phyloP scores from a whole-genome alignment of 164 flowering plant species.

The Platanus orientalis region DNA sequence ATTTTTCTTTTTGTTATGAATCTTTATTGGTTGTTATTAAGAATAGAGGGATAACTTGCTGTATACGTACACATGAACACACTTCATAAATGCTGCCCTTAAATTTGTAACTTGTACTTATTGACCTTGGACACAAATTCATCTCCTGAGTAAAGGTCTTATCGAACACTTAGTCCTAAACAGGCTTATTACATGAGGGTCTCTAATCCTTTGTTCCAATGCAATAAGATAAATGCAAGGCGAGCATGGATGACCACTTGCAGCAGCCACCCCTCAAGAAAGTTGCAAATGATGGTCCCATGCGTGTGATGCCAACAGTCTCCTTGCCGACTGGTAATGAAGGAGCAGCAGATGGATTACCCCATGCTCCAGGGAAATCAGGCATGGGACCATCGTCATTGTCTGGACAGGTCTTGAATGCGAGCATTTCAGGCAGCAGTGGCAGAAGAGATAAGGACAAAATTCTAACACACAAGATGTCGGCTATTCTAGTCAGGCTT shows the following conservation, averaged over 20 bases:
- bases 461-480: constrained; percentile 25
- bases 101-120: too few relatives aligned
- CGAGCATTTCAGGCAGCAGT: constrained; percentile 30
- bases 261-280: constrained; percentile 79
- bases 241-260: constrained; percentile 49
- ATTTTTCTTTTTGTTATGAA: too few relatives aligned
- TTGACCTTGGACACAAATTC: too few relatives aligned
- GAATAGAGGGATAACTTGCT: too few relatives aligned
- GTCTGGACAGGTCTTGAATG: constrained; percentile 31
- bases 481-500: constrained; percentile 52
- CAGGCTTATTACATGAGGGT: too few relatives aligned
- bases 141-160: too few relatives aligned
- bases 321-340: constrained; percentile 42
- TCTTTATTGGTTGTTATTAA: too few relatives aligned
- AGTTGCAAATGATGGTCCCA: constrained; percentile 40
- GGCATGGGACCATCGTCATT: constrained; percentile 30
- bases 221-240: constrained; percentile 70
- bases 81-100: too few relatives aligned
- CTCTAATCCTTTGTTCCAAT: background rate
- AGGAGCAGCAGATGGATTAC: constrained; percentile 41
- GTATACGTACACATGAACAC: too few relatives aligned
- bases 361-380: constrained; percentile 33
- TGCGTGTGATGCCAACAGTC: constrained; percentile 37
- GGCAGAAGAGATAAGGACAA: constrained; percentile 33
- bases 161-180: too few relatives aligned